Evolutionary conservation across 257 asterid genomes (phyloP), one percentile per base, ranked within the genome.

Genomic region (Thymus quinquecostatus): DNA sequence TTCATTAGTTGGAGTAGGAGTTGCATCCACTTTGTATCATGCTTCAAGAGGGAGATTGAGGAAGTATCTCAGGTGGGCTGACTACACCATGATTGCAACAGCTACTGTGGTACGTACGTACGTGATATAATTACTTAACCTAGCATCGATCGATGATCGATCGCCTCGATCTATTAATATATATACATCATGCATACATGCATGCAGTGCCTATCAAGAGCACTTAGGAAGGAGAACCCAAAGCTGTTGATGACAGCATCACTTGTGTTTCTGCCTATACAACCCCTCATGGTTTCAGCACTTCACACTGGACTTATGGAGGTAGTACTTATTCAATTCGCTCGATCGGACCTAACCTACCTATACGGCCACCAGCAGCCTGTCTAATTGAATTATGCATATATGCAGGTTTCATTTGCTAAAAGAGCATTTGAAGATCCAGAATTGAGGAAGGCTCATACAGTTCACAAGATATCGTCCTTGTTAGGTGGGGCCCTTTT

Each of bases 301-400:
- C 87, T 94, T 64, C 97, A 94, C 81, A 89, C 97, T 3, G 99
- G 97, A 75, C 79, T 94, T 82, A 89, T 94, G 97, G 97, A 94
- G 99, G 98, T 89, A 86, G 3, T 34, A 3, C 10, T 2, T 41
- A 41, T 41, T 38, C 6, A 38, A 38, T 21, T 21, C 21, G 21
- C 21, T 21, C 21, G 21, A 21, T 21, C 21, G 21, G 21, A 21
- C 21, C 21, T 21, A 21, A 21, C 21, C 21, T 21, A 21, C 21
- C 21, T 21, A 21, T 21, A 21, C 21, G 21, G 21, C 21, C 21
- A 21, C 21, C 21, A 21, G 21, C 21, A 21, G 0, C 21, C 21
- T 21, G 21, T 21, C 0, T 21, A 21, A 21, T 21, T 21, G 21
- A 21, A 21, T 21, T 51, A n/a, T 14, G 30, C 30, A 51, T 14